Evolutionary conservation across 495 filamentous ascomycete species (phyloP).

Genomic region (Xylaria telfairii): DNA sequence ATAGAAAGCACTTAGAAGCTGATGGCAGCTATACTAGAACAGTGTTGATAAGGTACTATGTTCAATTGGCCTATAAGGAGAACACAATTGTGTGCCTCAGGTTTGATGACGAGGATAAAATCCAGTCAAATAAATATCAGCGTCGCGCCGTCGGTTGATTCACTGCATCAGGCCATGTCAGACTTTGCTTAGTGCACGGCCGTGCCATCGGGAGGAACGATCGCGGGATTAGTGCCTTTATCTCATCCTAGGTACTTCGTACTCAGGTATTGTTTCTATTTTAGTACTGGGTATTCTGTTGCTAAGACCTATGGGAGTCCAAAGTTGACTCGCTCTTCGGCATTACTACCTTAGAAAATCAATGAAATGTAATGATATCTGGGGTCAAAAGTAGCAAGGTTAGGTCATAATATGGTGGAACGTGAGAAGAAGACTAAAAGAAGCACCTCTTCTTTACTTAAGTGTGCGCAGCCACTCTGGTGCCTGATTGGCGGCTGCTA

Average conservation of each 20-base stretch:
- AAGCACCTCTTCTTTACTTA: too few species aligned
- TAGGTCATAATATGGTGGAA: too few species aligned
- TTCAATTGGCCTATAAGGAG: neutral
- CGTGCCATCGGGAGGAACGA: neutral
- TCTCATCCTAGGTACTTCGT: neutral
- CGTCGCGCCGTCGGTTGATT: neutral
- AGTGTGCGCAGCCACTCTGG: too few species aligned
- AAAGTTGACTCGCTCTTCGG: too few species aligned
- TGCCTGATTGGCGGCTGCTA: too few species aligned
- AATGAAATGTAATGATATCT: too few species aligned
- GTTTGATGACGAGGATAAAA: neutral
- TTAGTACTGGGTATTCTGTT: neutral
- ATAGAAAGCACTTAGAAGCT: neutral
- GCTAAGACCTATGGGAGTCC: too few species aligned
- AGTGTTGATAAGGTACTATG: neutral
- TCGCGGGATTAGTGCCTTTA: neutral
- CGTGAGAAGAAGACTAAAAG: too few species aligned
- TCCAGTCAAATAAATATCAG: neutral
- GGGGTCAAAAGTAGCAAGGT: too few species aligned
- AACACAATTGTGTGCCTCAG: neutral
- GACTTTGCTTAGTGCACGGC: neutral
- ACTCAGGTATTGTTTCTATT: neutral
- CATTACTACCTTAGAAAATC: too few species aligned
- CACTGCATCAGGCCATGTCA: constrained; percentile 5
- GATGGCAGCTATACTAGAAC: neutral